These are phyloP conservation scores for Penicillium sp. DNA, from an alignment of 2,329 filamentous ascomycete genomes.

Conservation along the genomic window DNA sequence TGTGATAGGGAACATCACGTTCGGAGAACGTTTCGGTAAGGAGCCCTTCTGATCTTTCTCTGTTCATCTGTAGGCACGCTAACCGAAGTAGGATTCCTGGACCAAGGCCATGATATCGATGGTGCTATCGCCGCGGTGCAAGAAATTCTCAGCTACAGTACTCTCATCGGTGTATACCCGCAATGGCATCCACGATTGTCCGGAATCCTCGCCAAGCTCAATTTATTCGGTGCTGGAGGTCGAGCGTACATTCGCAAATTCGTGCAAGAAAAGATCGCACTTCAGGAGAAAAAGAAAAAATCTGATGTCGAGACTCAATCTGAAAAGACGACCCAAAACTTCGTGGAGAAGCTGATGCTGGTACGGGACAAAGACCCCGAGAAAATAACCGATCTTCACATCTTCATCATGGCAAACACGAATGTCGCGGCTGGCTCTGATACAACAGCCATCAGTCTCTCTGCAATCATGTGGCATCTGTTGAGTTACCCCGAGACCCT, in stretches of 20 bases:
- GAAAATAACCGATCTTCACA: conserved; percentile 43
- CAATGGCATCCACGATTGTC: conserved; percentile 41
- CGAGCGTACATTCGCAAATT: conserved; percentile 36
- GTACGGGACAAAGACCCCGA: conserved; percentile 46
- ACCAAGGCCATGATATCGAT: conserved; percentile 48
- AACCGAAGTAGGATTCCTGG: conserved; percentile 45
- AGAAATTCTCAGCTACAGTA: conserved; percentile 37
- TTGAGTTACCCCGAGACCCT: conserved; percentile 35
- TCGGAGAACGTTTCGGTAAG: conserved; percentile 33
- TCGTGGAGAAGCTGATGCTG: conserved; percentile 46
- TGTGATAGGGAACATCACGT: conserved; percentile 55
- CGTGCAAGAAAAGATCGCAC: conserved; percentile 34
- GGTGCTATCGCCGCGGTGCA: conserved; percentile 46
- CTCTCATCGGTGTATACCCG: conserved; percentile 46
- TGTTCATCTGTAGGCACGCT: neutral
- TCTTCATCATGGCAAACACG: conserved; percentile 40
- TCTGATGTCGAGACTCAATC: neutral
- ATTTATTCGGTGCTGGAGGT: conserved; percentile 33
- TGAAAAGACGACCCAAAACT: conserved; percentile 33
- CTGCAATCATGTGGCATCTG: conserved; percentile 48
- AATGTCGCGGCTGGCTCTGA: conserved; percentile 41
- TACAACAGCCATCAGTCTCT: conserved; percentile 54
- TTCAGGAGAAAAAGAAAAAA: conserved; percentile 2
- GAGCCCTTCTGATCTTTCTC: neutral
- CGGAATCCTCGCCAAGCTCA: conserved; percentile 29